These are phyloP conservation scores for Panicum hallii DNA, from an alignment of 202 grass and related monocot genomes.

Conservation along the genomic window DNA sequence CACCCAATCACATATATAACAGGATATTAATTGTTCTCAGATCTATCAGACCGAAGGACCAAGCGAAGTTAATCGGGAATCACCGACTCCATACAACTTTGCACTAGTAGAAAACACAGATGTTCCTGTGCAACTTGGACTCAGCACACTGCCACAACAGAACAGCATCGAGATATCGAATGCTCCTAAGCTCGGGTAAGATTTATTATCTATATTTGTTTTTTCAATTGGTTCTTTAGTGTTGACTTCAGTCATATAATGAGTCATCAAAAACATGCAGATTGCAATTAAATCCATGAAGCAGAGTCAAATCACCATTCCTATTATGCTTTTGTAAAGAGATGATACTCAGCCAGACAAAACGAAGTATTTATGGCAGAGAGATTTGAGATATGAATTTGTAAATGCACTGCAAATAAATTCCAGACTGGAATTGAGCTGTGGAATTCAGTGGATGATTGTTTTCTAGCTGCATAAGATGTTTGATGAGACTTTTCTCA, in stretches of 20 bases:
- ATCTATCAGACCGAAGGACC: slow-evolving; percentile 50
- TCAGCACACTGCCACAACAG: slow-evolving; percentile 47
- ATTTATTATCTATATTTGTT: not conserved
- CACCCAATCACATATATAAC: not conserved
- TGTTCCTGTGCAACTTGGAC: slow-evolving; percentile 58
- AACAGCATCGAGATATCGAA: slow-evolving; percentile 15
- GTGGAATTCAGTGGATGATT: slow-evolving; percentile 23
- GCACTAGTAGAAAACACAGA: slow-evolving; percentile 50
- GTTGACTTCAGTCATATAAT: slow-evolving; percentile 29
- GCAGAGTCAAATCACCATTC: not conserved
- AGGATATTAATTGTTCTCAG: slow-evolving; percentile 41
- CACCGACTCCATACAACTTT: slow-evolving; percentile 54
- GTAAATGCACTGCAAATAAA: slow-evolving; percentile 53
- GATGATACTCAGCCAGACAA: slow-evolving; percentile 27
- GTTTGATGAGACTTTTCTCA: slow-evolving; percentile 2
- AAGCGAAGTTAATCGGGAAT: slow-evolving; percentile 41
- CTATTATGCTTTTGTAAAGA: slow-evolving; percentile 34
- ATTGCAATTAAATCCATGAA: slow-evolving; percentile 64
- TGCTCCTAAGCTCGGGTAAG: slow-evolving; percentile 62
- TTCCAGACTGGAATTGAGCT: slow-evolving; percentile 18
- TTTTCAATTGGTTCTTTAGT: slow-evolving; percentile 26
- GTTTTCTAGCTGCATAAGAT: slow-evolving; percentile 19
- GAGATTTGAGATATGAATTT: slow-evolving; percentile 34
- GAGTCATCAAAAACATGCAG: slow-evolving; percentile 46
- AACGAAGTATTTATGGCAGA: slow-evolving; percentile 24